Base-by-base conservation (phyloP, 2,329 filamentous ascomycete genomes). In the Macrophomina tecta region DNA sequence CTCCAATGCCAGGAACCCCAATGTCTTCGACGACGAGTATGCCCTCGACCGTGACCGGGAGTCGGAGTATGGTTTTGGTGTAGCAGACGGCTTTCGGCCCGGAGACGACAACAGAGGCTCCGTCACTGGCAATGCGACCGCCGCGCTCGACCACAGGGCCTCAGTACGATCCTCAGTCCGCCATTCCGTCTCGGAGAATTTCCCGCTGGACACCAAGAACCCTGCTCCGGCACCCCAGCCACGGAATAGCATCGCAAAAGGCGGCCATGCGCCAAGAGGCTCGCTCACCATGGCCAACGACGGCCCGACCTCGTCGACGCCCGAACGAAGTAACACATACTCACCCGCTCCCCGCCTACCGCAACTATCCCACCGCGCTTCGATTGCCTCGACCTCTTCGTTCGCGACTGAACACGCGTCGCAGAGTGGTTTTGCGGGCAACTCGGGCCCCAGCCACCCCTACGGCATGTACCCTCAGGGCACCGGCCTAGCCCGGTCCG, bases 381-480 rank as follows among this genome's bases (percentile, higher is more conserved):
- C 77, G 14, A 71, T 80, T 69, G 76, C 77, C 70, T 74, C 77
- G 11, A 74, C 79, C 3, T 82, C 76, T 3, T 83, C 82, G 5
- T 80, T 79, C 68, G 77, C 76, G 38, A 78, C 78, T 16, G 79
- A 74, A 67, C 74, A 74, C 48, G 76, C 77, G 40, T 79, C 82
- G 3, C 84, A 92, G 67, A 89, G 87, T 67, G 90, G 90, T 12
- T 91, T 93, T 70, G 86, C 86, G 64, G 86, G 89, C 1, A 88
- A 56, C 30, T 67, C 86, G 3, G 90, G 89, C 2, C 92, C 93
- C 18, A 95, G 91, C 64, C 91, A 95, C 77, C 91, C 92, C 0
- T 97, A 96, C 76, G 87, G 87, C 71, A 90, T 94, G 87, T 96
- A 96, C 77, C 87, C 90, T 6, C 93, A 97, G 75, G 86, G 88